phyloP scores from a whole-genome alignment of 176 grass and related monocot species.

The Rhynchospora breviuscula region DNA sequence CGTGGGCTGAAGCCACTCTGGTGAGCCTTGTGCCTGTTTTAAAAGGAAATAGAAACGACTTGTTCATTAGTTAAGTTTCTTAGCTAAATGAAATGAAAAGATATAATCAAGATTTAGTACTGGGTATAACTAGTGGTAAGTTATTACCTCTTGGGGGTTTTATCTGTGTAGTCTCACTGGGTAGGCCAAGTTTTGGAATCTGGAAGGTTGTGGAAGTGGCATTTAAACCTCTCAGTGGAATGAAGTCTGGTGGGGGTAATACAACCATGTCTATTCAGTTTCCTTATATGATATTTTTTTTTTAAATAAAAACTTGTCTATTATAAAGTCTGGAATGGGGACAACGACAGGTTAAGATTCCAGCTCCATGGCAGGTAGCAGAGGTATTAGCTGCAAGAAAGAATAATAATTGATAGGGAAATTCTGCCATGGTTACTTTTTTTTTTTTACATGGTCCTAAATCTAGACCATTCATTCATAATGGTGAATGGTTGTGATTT shows the following conservation, averaged over 20 bases:
- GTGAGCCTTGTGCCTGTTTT: constrained; percentile 73
- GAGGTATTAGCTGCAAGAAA: not conserved
- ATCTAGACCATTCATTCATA: too few relatives aligned
- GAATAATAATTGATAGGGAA: not conserved
- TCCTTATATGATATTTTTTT: not conserved
- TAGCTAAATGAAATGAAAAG: not conserved
- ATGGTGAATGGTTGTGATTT: too few relatives aligned
- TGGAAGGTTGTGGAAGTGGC: not conserved
- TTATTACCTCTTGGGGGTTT: too few relatives aligned
- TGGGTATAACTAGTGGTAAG: too few relatives aligned
- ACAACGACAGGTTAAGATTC: not conserved
- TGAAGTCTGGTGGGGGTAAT: not conserved
- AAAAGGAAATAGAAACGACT: constrained; percentile 14
- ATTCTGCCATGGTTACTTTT: not conserved
- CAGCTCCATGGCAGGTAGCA: not conserved
- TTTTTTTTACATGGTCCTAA: too few relatives aligned
- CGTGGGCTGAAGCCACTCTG: constrained; percentile 92
- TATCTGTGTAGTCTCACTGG: not conserved
- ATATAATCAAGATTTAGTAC: not conserved
- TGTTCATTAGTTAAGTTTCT: not conserved
- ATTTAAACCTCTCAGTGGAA: not conserved
- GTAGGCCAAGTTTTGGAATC: not conserved
- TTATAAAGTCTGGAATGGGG: not conserved
- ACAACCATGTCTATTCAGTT: not conserved
- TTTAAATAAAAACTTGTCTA: not conserved